Base-by-base conservation (phyloP, 176 grass and related monocot genomes). In the Ananas comosus region DNA sequence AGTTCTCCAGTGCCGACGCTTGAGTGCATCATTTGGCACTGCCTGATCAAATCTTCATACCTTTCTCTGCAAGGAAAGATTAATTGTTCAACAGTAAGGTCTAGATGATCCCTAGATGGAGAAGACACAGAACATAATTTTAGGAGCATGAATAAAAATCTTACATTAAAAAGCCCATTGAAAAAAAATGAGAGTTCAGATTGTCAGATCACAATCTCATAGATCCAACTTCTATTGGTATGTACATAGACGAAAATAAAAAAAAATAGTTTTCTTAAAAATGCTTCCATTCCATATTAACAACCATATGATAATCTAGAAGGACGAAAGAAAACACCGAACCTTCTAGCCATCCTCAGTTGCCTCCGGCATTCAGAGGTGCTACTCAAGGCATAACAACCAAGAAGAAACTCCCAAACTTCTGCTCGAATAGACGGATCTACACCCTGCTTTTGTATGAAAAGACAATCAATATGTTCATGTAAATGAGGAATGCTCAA, bases 331-430 rank as follows among this genome's bases (percentile, higher is more conserved):
- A 68, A 81, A 78, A 71, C 6, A 61, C 73, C 54, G 72, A 70
- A 96, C 93, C 93, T 97, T 88, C 94, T 73, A 69, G 80, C 84
- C 59, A 81, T 88, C 81, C 94, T 87, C 80, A 92, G 64, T 72
- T 85, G 78, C 50, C 11, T 83, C 78, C 94, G 81, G 67, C 85
- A 75, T 48, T 97, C 94, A 19, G 86, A 68, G 4, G 94, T 97
- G 69, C 84, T 97, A 80, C 69, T 87, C 74, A 88, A 85, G 47
- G 67, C 77, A 82, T 97, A 97, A 83, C 94, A 88, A 70, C 94
- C 94, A 72, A 97, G 87, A 85, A 97, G 94, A 80, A 97, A 97
- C 72, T 97, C 94, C 94, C 94, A 97, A 61, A 97, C 84, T 79
- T 97, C 84, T 22, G 86, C 82, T 68, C 94, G 80, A 76, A 97